Evolutionary conservation across 306 rosid species (phyloP).

Genomic region (Senna tora): DNA sequence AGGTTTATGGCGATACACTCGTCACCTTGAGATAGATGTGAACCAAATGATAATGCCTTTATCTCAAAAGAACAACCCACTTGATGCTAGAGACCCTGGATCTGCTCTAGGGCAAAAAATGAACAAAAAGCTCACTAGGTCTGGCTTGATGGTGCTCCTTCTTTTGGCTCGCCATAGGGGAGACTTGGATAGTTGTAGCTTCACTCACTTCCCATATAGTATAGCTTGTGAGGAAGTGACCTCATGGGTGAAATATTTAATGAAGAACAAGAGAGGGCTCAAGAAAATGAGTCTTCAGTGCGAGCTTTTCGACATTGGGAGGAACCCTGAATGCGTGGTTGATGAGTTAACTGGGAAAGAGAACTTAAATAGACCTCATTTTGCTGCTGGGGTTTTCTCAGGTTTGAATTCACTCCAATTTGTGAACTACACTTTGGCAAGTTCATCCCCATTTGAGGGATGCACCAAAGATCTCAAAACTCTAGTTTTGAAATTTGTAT

Average conservation of each 20-base stretch:
- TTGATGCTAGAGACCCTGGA: too few relatives aligned
- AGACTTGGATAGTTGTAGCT: too few relatives aligned
- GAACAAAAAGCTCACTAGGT: too few relatives aligned
- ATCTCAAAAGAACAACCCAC: too few relatives aligned
- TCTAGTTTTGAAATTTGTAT: neutral
- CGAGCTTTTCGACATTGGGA: neutral
- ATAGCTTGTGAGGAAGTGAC: neutral
- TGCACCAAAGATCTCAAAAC: neutral
- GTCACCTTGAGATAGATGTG: too few relatives aligned
- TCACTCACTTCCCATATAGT: neutral
- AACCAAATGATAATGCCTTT: too few relatives aligned
- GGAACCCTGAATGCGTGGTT: too few relatives aligned
- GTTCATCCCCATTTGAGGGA: neutral
- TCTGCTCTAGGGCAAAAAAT: too few relatives aligned
- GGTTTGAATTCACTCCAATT: conserved; percentile 8
- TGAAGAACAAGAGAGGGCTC: neutral
- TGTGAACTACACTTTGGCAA: neutral
- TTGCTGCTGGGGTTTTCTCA: neutral
- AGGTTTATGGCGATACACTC: too few relatives aligned
- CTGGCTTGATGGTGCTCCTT: too few relatives aligned
- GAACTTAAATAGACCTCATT: neutral
- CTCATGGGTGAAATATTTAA: neutral
- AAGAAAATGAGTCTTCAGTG: conserved; percentile 28
- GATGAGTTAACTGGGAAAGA: too few relatives aligned
- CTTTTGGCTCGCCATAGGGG: too few relatives aligned